Percentiles rank a stretch among this genome's conserved stretches.
phyloP scores from a whole-genome alignment of 169 alveolate genomes.

The Plasmodium inui region DNA sequence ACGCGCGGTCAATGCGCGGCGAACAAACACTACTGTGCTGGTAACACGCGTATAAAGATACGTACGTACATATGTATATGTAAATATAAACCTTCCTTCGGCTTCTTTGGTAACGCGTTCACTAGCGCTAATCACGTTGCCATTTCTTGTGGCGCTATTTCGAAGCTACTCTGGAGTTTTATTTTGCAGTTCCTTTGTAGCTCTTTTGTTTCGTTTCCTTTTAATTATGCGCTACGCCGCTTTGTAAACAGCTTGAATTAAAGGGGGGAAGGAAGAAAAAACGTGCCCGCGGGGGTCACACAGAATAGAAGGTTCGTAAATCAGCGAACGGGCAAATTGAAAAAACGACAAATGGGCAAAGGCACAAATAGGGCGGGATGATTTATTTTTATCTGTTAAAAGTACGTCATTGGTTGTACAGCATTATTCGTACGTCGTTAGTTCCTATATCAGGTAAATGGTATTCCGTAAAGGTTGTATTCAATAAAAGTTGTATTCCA shows the following conservation, averaged over 20 bases:
- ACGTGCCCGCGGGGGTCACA: neutral
- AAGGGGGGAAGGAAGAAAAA: neutral
- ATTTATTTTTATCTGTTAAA: neutral
- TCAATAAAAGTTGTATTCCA: neutral
- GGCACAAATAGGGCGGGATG: neutral
- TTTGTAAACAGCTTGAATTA: neutral
- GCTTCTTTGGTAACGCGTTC: neutral
- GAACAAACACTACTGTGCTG: neutral
- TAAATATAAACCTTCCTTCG: neutral
- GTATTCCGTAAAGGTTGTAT: neutral
- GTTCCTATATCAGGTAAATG: neutral
- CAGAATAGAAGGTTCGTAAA: neutral
- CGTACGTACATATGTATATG: neutral
- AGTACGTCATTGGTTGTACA: neutral
- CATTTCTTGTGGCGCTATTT: neutral
- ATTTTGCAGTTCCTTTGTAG: neutral
- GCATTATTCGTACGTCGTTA: neutral
- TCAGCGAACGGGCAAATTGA: neutral
- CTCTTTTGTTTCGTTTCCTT: neutral
- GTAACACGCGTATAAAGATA: neutral
- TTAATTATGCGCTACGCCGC: neutral
- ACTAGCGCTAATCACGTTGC: neutral
- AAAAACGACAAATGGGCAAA: slow-evolving; percentile 1
- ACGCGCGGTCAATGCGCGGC: neutral
- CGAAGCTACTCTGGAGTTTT: neutral